Conservation (phyloP, 164 flowering plant genomes). For the Warburgia ugandensis region DNA sequence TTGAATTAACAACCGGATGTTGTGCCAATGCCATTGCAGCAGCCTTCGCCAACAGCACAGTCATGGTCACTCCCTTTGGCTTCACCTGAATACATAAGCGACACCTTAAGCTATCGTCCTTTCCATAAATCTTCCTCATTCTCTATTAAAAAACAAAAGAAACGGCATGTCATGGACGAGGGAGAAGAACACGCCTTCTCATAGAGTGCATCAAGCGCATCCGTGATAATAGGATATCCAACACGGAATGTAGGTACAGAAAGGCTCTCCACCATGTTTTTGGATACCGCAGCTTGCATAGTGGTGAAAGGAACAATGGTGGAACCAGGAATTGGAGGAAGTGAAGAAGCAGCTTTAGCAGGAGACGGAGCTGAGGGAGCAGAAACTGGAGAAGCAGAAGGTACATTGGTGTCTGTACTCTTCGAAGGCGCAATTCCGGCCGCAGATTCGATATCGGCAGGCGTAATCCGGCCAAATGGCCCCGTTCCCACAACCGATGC, state of each 20-base stretch:
- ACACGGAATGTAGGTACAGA: constrained; percentile 84
- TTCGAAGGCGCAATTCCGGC: constrained; percentile 57
- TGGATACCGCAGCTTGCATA: constrained; percentile 84
- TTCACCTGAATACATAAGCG: constrained; percentile 69
- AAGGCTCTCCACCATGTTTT: constrained; percentile 88
- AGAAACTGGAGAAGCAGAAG: constrained; percentile 19
- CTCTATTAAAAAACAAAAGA: background rate
- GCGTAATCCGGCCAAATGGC: constrained; percentile 72
- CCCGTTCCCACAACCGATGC: constrained; percentile 63
- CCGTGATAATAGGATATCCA: constrained; percentile 74
- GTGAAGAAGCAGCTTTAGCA: no score
- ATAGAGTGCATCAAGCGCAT: constrained; percentile 78
- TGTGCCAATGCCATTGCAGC: constrained; percentile 86
- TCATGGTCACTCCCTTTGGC: constrained; percentile 92
- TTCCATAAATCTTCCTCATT: no score
- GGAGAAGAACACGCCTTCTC: constrained; percentile 51
- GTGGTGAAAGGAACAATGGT: constrained; percentile 66
- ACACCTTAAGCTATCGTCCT: no score
- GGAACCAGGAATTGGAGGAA: constrained; percentile 60
- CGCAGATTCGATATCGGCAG: constrained; percentile 68
- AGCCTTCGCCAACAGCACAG: constrained; percentile 81
- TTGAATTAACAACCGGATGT: constrained; percentile 81
- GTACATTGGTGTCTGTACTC: constrained; percentile 21
- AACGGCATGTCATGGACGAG: background rate
- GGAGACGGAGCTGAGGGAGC: constrained; percentile 17